Conservation (phyloP, 768 basidiomycete genomes). For the Crassisporium funariophilum region DNA sequence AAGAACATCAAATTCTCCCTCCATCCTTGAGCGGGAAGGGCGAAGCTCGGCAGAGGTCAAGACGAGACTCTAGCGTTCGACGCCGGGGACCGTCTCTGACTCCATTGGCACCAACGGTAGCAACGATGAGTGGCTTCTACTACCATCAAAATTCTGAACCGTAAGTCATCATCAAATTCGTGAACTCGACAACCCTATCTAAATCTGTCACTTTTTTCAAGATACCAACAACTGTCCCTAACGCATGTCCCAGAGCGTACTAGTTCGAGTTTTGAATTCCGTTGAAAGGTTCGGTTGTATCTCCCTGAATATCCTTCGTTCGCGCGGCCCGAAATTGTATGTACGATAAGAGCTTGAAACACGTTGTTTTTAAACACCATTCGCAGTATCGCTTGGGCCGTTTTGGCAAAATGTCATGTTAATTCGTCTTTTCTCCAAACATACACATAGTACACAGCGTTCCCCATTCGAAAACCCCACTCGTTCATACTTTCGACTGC, state of each 20-base stretch:
- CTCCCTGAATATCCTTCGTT: slow-evolving; percentile 3
- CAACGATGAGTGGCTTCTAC: slow-evolving; percentile 89
- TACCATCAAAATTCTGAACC: slow-evolving; percentile 93
- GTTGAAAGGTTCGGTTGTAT: slow-evolving; percentile 38
- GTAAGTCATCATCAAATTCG: slow-evolving; percentile 47
- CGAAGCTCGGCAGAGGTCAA: slow-evolving; percentile 37
- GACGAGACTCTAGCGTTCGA: slow-evolving; percentile 51
- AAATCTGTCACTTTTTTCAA: slow-evolving; percentile 28
- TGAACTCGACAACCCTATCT: background rate
- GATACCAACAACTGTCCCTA: slow-evolving; percentile 89
- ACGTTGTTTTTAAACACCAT: slow-evolving; percentile 1
- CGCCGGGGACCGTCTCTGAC: slow-evolving; percentile 52
- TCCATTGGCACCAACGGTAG: slow-evolving; percentile 52
- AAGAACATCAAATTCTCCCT: slow-evolving; percentile 18
- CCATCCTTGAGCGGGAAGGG: slow-evolving; percentile 29
- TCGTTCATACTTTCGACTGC: background rate
- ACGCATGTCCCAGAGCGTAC: slow-evolving; percentile 74
- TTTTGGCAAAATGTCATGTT: too few relatives aligned
- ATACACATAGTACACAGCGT: background rate
- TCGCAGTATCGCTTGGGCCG: slow-evolving; percentile 3
- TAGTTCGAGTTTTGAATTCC: slow-evolving; percentile 85
- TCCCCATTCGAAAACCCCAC: background rate
- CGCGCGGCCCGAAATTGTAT: background rate
- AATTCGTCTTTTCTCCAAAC: too few relatives aligned
- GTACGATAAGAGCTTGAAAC: slow-evolving; percentile 15